phyloP scores from a whole-genome alignment of 2,329 filamentous ascomycete genomes.

The Trichoderma pleuroti region DNA sequence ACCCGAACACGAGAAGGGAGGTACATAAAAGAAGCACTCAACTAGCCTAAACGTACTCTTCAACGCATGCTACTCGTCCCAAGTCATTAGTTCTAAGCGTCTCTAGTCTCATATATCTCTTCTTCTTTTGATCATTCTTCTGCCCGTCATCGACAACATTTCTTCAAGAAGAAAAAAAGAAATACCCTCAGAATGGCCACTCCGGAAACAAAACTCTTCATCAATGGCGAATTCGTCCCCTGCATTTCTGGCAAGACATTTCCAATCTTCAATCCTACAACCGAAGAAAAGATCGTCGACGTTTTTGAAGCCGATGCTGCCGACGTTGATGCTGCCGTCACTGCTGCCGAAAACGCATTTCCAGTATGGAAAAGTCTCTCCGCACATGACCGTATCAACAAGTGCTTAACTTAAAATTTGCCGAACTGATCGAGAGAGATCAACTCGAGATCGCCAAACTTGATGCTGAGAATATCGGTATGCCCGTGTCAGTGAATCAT shows the following conservation, averaged over 20 bases:
- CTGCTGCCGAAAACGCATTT: not conserved
- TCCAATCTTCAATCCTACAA: not conserved
- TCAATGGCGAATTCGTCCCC: not conserved
- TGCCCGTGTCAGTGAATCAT: not conserved
- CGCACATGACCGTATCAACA: not conserved
- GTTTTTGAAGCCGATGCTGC: not conserved
- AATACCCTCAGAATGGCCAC: not conserved
- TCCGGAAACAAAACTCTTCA: not conserved
- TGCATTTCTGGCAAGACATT: not conserved
- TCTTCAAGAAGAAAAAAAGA: not conserved
- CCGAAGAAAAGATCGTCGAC: not conserved
- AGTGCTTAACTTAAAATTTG: not conserved
- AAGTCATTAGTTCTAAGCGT: not conserved
- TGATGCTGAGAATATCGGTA: not conserved
- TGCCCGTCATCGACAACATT: not conserved
- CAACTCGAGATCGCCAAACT: not conserved
- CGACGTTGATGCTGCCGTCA: not conserved
- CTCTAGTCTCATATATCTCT: not conserved
- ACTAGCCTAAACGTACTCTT: not conserved
- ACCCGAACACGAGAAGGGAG: not conserved
- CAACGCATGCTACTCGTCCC: not conserved
- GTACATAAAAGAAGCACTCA: not conserved
- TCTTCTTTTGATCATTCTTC: not conserved
- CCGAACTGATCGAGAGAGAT: not conserved
- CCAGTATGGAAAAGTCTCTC: not conserved